Evolutionary conservation across 805 yeast genomes (phyloP), one percentile per base, ranked within the genome.

Genomic region (Candida pseudoglaebosa): DNA sequence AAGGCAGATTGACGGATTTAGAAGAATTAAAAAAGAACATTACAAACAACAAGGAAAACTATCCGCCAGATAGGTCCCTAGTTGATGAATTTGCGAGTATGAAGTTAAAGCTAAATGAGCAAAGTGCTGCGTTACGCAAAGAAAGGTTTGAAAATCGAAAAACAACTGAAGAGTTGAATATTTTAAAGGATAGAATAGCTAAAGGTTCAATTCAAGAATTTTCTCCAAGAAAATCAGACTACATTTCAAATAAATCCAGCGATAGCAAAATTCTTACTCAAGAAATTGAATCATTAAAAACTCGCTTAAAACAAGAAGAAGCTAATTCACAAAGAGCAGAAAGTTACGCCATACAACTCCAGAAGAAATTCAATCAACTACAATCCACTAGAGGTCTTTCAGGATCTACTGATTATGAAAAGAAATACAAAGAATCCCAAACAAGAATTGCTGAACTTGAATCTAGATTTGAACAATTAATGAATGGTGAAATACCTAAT

Each of bases 131-230:
- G 3, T 48, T 78, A 37, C 63, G 76, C 32, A 72, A 65, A 26
- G 80, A 77, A 48, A 60, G 55, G 40, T 65, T 68, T 24, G 73
- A 67, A 44, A 67, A 65, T 38, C 66, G 49, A 56, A 73, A 59
- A 42, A 54, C 82, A 32, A 61, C 67, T 17, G 78, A 82, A 32
- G 87, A 82, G 42, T 51, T 82, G 37, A 70, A 72, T 22, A 61
- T 82, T 48, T 57, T 84, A 10, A 83, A 81, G 46, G 74, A 81
- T 2, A 70, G 85, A 48, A 54, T 80, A n/a, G 81, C 83, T 2
- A 70, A 82, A n/a, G 82, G 78, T 75, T 37, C 45, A 4, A 38
- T 50, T 12, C 37, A 39, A 13, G 50, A 52, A n/a, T 37, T 51
- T 38, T 42, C 48, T 13, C 53, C 52, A 37, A 45, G 67, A 39